phyloP scores from a whole-genome alignment of 1,284 basidiomycete genomes.

The Rhodotorula sp. region DNA sequence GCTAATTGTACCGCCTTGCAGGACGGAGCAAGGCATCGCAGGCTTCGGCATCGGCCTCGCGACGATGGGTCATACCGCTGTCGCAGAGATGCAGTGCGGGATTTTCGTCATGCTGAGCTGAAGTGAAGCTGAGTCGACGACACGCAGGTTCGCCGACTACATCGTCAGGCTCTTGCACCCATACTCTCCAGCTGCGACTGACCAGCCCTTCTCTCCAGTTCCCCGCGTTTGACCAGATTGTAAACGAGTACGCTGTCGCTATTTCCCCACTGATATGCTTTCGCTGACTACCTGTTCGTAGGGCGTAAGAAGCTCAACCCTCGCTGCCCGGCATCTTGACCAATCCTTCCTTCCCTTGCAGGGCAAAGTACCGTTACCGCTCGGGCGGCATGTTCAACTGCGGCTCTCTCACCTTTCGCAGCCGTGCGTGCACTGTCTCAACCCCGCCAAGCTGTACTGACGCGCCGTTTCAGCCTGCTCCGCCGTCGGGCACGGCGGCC shows the following conservation, averaged over 20 bases:
- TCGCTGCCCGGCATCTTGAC: background rate
- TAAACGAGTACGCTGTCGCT: slow-evolving; percentile 67
- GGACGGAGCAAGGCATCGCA: slow-evolving; percentile 88
- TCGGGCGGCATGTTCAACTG: slow-evolving; percentile 81
- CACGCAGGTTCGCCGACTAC: slow-evolving; percentile 24
- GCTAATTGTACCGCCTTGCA: background rate
- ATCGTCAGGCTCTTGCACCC: background rate
- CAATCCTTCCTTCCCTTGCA: background rate
- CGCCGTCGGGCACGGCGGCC: slow-evolving; percentile 87
- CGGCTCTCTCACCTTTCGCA: slow-evolving; percentile 82
- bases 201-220: slow-evolving; percentile 5
- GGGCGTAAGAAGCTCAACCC: slow-evolving; percentile 1
- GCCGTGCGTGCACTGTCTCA: slow-evolving; percentile 54
- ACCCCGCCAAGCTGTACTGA: background rate
- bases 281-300: background rate
- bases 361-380: slow-evolving; percentile 84
- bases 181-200: background rate
- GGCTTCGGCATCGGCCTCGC: slow-evolving; percentile 92
- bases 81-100: slow-evolving; percentile 78
- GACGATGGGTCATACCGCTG: slow-evolving; percentile 88
- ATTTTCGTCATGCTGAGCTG: fast-evolving
- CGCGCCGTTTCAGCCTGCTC: slow-evolving; percentile 60
- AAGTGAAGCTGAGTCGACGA: background rate
- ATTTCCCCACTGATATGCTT: no score
- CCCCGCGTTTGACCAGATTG: slow-evolving; percentile 88